phyloP scores from a whole-genome alignment of 306 rosid species.

The Abrus pulchellus region DNA sequence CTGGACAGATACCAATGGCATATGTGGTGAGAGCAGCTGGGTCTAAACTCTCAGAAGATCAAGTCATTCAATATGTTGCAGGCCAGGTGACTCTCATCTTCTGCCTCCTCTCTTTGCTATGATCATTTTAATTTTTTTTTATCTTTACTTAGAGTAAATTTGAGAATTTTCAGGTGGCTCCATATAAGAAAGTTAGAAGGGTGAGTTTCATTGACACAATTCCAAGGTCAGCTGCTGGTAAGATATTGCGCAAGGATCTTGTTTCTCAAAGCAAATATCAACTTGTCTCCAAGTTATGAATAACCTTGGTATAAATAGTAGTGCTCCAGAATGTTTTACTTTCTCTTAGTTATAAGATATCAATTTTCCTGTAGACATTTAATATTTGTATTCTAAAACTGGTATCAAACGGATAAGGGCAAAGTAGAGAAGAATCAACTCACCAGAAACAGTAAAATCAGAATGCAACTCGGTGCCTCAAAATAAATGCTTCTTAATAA shows the following conservation, averaged over 20 bases:
- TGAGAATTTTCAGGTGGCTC: conserved; percentile 78
- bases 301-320: background rate
- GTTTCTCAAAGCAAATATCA: conserved; percentile 63
- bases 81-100: conserved; percentile 61
- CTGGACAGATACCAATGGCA: conserved; percentile 94
- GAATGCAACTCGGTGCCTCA: background rate
- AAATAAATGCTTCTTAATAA: background rate
- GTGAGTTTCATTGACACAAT: conserved; percentile 70
- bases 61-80: conserved; percentile 85
- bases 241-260: conserved; percentile 91
- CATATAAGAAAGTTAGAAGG: conserved; percentile 84
- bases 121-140: background rate
- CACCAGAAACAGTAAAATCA: background rate
- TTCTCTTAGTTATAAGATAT: background rate
- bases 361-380: background rate
- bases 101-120: background rate
- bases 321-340: conserved; percentile 3
- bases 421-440: background rate
- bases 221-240: conserved; percentile 92
- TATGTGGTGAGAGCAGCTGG: conserved; percentile 73
- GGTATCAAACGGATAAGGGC: background rate
- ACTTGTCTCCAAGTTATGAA: conserved; percentile 68
- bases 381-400: background rate
- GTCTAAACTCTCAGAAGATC: conserved; percentile 67
- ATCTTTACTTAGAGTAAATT: conserved; percentile 15